Conservation (phyloP, 2,329 filamentous ascomycete species). For the Sporothrix sp. region DNA sequence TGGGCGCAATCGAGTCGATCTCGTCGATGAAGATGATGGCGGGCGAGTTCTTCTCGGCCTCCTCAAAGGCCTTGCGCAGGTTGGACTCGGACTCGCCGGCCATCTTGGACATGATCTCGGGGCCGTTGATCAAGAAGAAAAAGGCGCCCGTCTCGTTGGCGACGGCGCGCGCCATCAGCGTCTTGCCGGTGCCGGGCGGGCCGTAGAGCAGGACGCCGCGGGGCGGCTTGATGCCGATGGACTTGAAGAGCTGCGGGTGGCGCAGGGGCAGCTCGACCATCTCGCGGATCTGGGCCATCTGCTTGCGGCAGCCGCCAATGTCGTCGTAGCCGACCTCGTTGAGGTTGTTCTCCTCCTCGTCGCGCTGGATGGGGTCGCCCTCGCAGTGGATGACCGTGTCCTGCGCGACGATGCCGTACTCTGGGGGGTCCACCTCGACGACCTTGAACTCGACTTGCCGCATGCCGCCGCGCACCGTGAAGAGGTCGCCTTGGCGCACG, state of each 20-base stretch:
- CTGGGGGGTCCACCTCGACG: constrained; percentile 93
- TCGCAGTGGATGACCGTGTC: constrained; percentile 99
- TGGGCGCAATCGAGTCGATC: constrained; percentile 97
- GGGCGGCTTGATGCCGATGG: constrained; percentile 98
- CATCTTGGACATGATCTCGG: constrained; percentile 99
- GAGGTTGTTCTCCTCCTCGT: constrained; percentile 97
- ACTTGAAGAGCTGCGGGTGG: constrained; percentile 99
- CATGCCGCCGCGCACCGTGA: constrained; percentile 97
- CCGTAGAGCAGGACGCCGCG: constrained; percentile 95
- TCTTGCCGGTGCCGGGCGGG: constrained; percentile 98
- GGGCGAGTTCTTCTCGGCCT: constrained; percentile 98
- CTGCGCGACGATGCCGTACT: constrained; percentile 97
- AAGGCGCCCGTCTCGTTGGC: constrained; percentile 98
- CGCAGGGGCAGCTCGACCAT: constrained; percentile 94
- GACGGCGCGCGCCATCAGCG: constrained; percentile 94
- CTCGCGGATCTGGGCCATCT: constrained; percentile 99
- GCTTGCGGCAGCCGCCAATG: constrained; percentile 97
- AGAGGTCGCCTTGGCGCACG: constrained; percentile 92
- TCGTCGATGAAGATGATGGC: constrained; percentile 99
- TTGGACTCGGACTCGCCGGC: constrained; percentile 98
- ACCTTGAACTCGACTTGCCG: constrained; percentile 99
- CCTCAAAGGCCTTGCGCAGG: constrained; percentile 96
- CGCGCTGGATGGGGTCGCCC: constrained; percentile 88
- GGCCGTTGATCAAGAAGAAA: constrained; percentile 99
- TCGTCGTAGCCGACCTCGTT: constrained; percentile 99